These are phyloP conservation scores for Kalaharituber pfeilii DNA, from an alignment of 2,329 filamentous ascomycete species.

Conservation along the genomic window DNA sequence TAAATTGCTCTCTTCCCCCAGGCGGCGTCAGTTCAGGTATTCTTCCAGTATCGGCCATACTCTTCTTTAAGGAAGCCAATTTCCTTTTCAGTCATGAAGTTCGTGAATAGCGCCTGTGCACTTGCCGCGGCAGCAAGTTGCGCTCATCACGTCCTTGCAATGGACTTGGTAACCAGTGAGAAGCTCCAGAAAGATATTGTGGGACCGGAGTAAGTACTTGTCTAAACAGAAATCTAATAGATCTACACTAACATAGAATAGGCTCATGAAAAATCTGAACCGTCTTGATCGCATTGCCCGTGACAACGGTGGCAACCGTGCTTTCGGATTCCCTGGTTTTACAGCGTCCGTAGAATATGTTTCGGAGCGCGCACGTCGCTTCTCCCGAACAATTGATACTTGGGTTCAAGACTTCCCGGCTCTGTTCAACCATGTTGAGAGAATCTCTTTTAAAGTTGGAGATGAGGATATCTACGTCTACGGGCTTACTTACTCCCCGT, in stretches of 20 bases:
- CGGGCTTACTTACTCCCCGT: constrained; percentile 33
- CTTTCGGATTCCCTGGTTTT: constrained; percentile 43
- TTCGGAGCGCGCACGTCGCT: constrained; percentile 30
- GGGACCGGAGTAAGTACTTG: constrained; percentile 25
- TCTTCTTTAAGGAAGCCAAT: no score
- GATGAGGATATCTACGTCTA: constrained; percentile 28
- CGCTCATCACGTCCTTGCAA: not conserved
- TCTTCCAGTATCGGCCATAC: no score
- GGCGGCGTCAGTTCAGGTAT: no score
- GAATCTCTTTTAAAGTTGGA: constrained; percentile 28
- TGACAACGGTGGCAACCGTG: constrained; percentile 41
- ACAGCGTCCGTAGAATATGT: constrained; percentile 42
- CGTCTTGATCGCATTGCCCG: constrained; percentile 38
- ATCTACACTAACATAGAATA: constrained; percentile 19
- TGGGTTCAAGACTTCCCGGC: constrained; percentile 37
- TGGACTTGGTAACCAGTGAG: constrained; percentile 23
- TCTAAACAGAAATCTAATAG: not conserved
- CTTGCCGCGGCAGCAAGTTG: not conserved
- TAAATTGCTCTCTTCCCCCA: no score
- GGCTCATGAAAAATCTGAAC: constrained; percentile 38
- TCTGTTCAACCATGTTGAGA: constrained; percentile 29
- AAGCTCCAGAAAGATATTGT: constrained; percentile 30
- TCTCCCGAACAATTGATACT: constrained; percentile 25
- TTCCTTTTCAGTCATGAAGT: no score
- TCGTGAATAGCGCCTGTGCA: not conserved